phyloP scores from a whole-genome alignment of 805 yeast species.

The Yarrowia osloensis region DNA sequence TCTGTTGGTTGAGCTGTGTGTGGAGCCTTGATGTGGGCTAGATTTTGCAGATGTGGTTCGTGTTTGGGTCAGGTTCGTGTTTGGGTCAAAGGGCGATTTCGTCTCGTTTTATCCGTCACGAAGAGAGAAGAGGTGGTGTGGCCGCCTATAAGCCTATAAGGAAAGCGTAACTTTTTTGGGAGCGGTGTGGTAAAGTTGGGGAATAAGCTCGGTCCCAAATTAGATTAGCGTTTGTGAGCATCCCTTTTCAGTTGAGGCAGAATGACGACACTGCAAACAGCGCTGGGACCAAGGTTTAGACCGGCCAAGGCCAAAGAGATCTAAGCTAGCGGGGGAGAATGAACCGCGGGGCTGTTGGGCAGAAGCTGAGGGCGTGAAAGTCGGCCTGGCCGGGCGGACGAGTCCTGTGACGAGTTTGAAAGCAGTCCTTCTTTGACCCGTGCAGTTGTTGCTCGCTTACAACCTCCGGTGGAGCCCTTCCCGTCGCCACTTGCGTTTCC shows the following conservation, averaged over 20 bases:
- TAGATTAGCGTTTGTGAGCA: background rate
- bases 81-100: no score
- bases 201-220: background rate
- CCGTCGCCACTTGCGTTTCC: background rate
- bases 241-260: slow-evolving; percentile 29
- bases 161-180: slow-evolving; percentile 24
- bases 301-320: slow-evolving; percentile 3
- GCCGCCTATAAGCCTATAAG: slow-evolving; percentile 19
- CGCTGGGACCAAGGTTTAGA: background rate
- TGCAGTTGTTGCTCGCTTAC: background rate
- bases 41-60: background rate
- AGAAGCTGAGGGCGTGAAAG: no score
- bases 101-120: background rate
- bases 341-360: background rate
- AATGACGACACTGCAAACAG: slow-evolving; percentile 29
- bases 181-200: background rate
- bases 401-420: no score
- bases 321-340: slow-evolving; percentile 10
- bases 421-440: background rate
- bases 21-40: background rate
- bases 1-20: background rate
- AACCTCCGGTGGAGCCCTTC: background rate
- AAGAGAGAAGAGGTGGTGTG: slow-evolving; percentile 37
- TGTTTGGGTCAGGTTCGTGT: background rate
- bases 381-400: no score